Base-by-base conservation (phyloP, 177 flowering plant genomes). In the Vitis hybrid region DNA sequence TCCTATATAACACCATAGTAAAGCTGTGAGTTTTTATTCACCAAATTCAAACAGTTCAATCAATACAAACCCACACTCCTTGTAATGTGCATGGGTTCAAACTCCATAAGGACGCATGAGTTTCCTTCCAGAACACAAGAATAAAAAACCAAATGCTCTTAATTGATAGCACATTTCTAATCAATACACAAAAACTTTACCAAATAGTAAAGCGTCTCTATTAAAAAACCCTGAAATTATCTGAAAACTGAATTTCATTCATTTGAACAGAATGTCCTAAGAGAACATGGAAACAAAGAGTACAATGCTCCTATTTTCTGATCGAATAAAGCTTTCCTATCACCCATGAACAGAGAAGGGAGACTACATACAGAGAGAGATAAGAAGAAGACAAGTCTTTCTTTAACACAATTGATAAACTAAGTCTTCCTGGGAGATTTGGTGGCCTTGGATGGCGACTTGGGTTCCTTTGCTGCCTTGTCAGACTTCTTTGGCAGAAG, bases 401-500 rank as follows among this genome's bases (percentile, higher is more conserved):
- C 11, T 63, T 1, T 15, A 15, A 12, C 13, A 21, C 13, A 6
- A 7, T 12, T 7, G 30, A 46, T 3, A 55, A 21, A 14, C 50
- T 61, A 78, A 53, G 81, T 79, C 74, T 83, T 84, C 74, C 71
- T 80, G 1, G 87, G 84, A 7, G 84, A 79, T 58, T 84, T 84
- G 63, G 83, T 70, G 3, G 74, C 84, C 79, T 80, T 81, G 64
- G 80, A 8, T 11, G 86, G 85, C 2, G 84, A 78, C 69, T 82
- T 82, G 53, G 84, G 70, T 58, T 69, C 86, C 49, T 73, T 77
- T 3, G 66, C 49, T 2, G 74, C 82, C 68, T 75, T 84, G 8
- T 80, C 88, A 0, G 78, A 17, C 64, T 83, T 85, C 83, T 85
- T 85, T 0, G 88, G 88, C 53, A 85, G 71, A 2, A 85, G 77